Percentiles rank a stretch among this genome's conserved stretches.
phyloP scores from a whole-genome alignment of 1,139 yeast species.

The Geotrichum carabidarum region DNA sequence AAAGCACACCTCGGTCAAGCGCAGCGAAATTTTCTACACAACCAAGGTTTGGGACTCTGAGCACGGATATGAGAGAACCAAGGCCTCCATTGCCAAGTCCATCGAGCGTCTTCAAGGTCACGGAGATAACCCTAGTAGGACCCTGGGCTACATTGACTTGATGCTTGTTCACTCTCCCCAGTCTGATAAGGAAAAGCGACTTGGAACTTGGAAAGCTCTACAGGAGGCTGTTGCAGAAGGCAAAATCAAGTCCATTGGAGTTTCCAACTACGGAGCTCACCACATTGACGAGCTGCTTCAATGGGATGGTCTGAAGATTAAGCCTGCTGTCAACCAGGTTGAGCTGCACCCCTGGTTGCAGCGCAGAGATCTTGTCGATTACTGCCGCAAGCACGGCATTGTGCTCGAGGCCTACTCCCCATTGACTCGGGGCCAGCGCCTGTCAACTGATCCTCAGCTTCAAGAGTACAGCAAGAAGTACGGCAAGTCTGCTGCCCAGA shows the following conservation, averaged over 20 bases:
- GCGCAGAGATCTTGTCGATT: conserved; percentile 50
- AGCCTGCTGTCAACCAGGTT: conserved; percentile 49
- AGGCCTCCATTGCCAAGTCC: conserved; percentile 48
- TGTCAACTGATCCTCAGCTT: conserved; percentile 47
- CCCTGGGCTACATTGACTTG: conserved; percentile 46
- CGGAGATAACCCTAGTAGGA: conserved; percentile 21
- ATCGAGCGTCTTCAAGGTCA: conserved; percentile 45
- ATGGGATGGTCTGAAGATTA: conserved; percentile 39
- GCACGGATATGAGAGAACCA: conserved; percentile 55
- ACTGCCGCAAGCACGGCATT: conserved; percentile 48
- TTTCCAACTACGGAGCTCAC: conserved; percentile 42
- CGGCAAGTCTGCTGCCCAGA: conserved; percentile 42
- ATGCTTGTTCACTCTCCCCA: conserved; percentile 40
- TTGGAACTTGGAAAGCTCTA: conserved; percentile 44
- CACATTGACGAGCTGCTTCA: conserved; percentile 41
- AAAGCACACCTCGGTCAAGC: conserved; percentile 32
- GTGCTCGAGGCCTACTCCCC: conserved; percentile 69
- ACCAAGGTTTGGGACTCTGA: conserved; percentile 60
- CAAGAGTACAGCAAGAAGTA: conserved; percentile 40
- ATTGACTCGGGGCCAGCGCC: conserved; percentile 54
- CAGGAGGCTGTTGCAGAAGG: conserved; percentile 41
- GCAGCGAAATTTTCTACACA: conserved; percentile 59
- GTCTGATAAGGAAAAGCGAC: conserved; percentile 29
- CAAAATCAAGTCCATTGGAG: conserved; percentile 40
- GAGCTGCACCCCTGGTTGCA: conserved; percentile 60